phyloP scores from a whole-genome alignment of 2,329 filamentous ascomycete genomes.

The Paramyrothecium roridum region DNA sequence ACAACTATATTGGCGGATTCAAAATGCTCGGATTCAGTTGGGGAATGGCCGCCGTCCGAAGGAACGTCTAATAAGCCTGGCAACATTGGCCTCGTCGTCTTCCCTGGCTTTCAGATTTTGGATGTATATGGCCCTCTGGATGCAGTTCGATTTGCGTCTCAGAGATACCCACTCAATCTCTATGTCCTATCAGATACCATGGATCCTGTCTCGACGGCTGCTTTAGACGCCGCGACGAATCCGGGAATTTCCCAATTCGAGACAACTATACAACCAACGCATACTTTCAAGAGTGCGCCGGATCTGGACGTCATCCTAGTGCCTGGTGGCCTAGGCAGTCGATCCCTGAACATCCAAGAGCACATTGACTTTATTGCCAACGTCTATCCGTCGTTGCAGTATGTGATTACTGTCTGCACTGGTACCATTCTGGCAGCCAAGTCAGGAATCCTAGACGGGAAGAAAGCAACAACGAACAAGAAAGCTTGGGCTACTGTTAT shows the following conservation, averaged over 20 bases:
- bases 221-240: conserved; percentile 9
- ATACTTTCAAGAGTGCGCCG: conserved; percentile 48
- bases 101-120: background rate
- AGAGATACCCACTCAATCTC: conserved; percentile 26
- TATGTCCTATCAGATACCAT: conserved; percentile 32
- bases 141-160: conserved; percentile 28
- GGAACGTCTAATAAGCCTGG: background rate
- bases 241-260: conserved; percentile 22
- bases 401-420: conserved; percentile 41
- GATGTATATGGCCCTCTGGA: conserved; percentile 42
- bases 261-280: conserved; percentile 33
- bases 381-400: conserved; percentile 42
- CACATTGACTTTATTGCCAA: conserved; percentile 33
- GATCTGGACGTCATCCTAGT: conserved; percentile 56
- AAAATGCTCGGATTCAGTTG: background rate
- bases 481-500: conserved; percentile 25
- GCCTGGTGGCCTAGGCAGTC: conserved; percentile 55
- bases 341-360: conserved; percentile 25
- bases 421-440: background rate
- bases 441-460: background rate
- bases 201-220: conserved; percentile 32
- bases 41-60: background rate
- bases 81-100: background rate
- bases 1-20: background rate
- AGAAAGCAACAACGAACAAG: background rate